Base-by-base conservation (phyloP, 2,329 filamentous ascomycete genomes). In the Thyridium curvatum region DNA sequence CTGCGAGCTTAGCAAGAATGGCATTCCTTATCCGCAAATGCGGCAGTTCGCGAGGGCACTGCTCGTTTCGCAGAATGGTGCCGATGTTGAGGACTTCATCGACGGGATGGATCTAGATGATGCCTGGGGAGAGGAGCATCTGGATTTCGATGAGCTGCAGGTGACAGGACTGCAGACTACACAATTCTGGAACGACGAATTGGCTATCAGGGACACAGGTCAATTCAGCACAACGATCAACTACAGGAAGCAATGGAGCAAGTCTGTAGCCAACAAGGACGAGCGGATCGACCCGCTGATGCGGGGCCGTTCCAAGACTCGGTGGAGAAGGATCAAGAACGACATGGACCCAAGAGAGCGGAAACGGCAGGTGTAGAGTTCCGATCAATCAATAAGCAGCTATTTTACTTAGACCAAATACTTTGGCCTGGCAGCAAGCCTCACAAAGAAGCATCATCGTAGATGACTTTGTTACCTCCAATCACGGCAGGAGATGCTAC, bases 41-140 rank as follows among this genome's bases (percentile, higher is more conserved):
- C n/a, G 2, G 8, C 37, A 15, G 9, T 33, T 33, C 13, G 37
- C 37, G 8, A 30, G 30, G 3, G 33, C 37, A 6, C 17, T 34
- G 8, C 18, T 39, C 15, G 30, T 34, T 8, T 17, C 26, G 17
- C 37, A 39, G n/a, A 33, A 33, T 18, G 2, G 4, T 6, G 12
- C 13, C 37, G 26, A 39, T 14, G 17, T 39, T 13, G 18, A 5
- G 8, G 37, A 39, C 15, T 34, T 39, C 12, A 39, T 39, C 15
- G 37, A 39, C 26, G 30, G 37, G 7, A 39, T 39, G 37, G 15
- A 34, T 8, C 30, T 39, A 7, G 30, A 39, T 29, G 15, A 33
- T 9, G 8, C 33, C 4, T 39, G 37, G 37, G 37, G 12, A 5
- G 37, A 34, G 21, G 12, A 29, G 7, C 33, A 39, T n/a, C n/a